Base-by-base conservation (phyloP, 1,284 basidiomycete genomes). In the Jaminaea rosea region DNA sequence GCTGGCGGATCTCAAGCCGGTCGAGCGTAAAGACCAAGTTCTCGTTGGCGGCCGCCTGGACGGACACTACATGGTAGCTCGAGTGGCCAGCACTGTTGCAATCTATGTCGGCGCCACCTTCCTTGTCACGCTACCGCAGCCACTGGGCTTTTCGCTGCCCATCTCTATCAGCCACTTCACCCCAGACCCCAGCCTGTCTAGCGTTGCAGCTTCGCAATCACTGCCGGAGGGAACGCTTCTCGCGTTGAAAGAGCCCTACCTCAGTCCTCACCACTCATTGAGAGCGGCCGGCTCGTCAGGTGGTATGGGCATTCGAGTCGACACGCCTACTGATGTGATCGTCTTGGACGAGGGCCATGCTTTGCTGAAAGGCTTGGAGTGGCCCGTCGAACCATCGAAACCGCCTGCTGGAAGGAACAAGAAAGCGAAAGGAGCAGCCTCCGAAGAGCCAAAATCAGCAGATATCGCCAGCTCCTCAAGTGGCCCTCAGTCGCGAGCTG, bases 161-260 rank as follows among this genome's bases (percentile, higher is more conserved):
- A 49, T 72, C 44, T 61, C 59, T 41, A 58, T 73, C 31, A 59
- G 62, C 13, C 67, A 73, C 50, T 70, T 71, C 34, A 69, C 68
- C 26, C 56, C 58, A 34, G 49, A 67, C 39, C 52, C 71, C 9
- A 55, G 49, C 23, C 55, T 63, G 10, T 50, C 55, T 13, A 56
- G 49, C 6, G n/a, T 48, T 13, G 47, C 56, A 10, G 53, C 68
- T 0, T 60, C 67, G 26, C 46, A 52, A 2, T 44, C 52, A 27
- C 58, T 73, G 2, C 71, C 71, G 1, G 26, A 59, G 0, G 71
- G 71, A 4, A 72, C 68, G 0, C 13, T 63, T 1, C 46, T 72
- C 10, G 60, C 65, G n/a, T 63, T 73, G 48, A 56, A 60, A 9
- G 69, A 73, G 46, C 71, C 71, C 9, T 73, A 56, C 26, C 23